These are phyloP conservation scores for Xylaria telfairii DNA, from an alignment of 495 filamentous ascomycete genomes.

Conservation along the genomic window DNA sequence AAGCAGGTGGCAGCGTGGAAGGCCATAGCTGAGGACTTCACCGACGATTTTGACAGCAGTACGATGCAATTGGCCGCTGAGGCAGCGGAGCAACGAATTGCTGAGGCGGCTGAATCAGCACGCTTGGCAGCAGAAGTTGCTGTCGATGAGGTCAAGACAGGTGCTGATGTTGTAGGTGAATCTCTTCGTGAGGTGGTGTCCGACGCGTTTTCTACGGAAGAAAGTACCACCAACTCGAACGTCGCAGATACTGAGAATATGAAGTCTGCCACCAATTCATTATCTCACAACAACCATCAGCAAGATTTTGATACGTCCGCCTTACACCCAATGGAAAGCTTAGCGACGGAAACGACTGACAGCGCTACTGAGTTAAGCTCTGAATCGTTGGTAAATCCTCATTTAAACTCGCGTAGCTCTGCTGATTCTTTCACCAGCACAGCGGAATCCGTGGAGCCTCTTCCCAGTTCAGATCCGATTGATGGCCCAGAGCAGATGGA, in stretches of 20 bases:
- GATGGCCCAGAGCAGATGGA: slow-evolving; percentile 36
- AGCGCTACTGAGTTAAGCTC: slow-evolving; percentile 25
- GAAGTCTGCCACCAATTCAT: slow-evolving; percentile 33
- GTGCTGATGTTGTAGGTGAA: slow-evolving; percentile 23
- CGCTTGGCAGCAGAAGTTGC: slow-evolving; percentile 29
- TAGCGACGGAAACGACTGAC: slow-evolving; percentile 23
- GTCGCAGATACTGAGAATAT: not conserved
- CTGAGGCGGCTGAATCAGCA: slow-evolving; percentile 32
- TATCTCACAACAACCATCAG: slow-evolving; percentile 20
- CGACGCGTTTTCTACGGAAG: not conserved
- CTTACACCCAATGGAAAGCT: slow-evolving; percentile 27
- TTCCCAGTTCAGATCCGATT: slow-evolving; percentile 25
- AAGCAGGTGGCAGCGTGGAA: slow-evolving; percentile 91
- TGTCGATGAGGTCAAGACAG: slow-evolving; percentile 23
- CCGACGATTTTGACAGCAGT: slow-evolving; percentile 72
- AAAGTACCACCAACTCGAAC: not conserved
- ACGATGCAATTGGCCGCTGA: slow-evolving; percentile 52
- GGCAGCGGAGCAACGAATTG: slow-evolving; percentile 39
- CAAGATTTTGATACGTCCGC: slow-evolving; percentile 27
- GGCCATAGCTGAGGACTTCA: slow-evolving; percentile 73
- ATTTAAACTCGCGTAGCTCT: not conserved
- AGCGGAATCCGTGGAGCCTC: slow-evolving; percentile 23
- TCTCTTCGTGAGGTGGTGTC: slow-evolving; percentile 26
- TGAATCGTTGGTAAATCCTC: not conserved
- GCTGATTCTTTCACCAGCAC: slow-evolving; percentile 12